Base-by-base conservation (phyloP, 768 basidiomycete species). In the Naematelia aurantialba region DNA sequence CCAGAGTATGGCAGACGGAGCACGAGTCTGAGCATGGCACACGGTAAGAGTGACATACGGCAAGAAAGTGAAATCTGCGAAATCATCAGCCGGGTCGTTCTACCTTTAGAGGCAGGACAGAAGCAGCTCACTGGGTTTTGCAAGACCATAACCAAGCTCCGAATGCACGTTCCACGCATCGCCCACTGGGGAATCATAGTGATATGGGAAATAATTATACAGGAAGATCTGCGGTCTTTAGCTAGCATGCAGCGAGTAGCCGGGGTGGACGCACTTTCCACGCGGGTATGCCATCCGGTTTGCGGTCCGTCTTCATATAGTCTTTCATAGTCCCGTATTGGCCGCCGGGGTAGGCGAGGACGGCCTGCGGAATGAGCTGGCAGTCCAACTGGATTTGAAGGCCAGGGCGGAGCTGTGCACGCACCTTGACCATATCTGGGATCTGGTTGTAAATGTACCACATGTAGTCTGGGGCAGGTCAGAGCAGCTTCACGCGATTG, bases 111-210 rank as follows among this genome's bases (percentile, higher is more conserved):
- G n/a, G n/a, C 31, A n/a, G 48, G 47, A 45, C 52, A 60, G 52
- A 50, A 39, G 47, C 52, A 5, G 44, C 52, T 31, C 49, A 21
- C 10, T 54, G 34, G 34, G 34, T 39, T 39, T 39, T 17, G 17
- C 8, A 8, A 8, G 8, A 39, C 34, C 34, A 29, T 55, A 60
- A 2, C 59, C 59, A 34, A 60, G 44, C 26, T 60, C 59, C 4
- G 59, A 60, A 22, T 60, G 59, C 29, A 60, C 29, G 34, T 60
- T 60, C 59, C 59, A 60, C 14, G 59, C 59, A 29, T 60, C 59
- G 31, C 59, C 59, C 27, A 60, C 59, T 4, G 42, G 39, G 8
- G 59, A 60, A 22, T 45, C 49, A 21, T 60, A 60, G 22, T 60
- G 59, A 50, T 60, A 52, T 12, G 59, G 59, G 59, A 60, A 60